phyloP scores from a whole-genome alignment of 176 grass and related monocot genomes.

The Ananas comosus region DNA sequence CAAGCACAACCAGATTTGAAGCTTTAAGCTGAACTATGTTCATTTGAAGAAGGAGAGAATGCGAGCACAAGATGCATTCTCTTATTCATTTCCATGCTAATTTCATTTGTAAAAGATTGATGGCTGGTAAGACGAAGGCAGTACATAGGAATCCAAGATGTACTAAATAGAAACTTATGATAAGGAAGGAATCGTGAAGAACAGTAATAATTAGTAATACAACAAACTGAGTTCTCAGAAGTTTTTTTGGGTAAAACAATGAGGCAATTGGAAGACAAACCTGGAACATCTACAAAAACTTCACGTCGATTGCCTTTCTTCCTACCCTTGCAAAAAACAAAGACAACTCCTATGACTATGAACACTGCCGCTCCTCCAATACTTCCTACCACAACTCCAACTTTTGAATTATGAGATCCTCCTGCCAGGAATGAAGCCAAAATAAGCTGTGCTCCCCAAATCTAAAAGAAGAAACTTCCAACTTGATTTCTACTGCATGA shows the following conservation, averaged over 20 bases:
- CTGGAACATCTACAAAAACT: slow-evolving; percentile 96
- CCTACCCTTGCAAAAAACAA: slow-evolving; percentile 64
- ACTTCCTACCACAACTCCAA: slow-evolving; percentile 63
- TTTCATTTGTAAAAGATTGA: not conserved
- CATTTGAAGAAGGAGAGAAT: too few species aligned
- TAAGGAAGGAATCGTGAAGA: not conserved
- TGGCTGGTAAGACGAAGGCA: not conserved
- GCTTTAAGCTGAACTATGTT: not conserved
- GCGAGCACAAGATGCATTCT: not conserved
- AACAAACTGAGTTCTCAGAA: not conserved
- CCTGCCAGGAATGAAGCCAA: slow-evolving; percentile 35
- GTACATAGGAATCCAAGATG: not conserved
- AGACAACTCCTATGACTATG: slow-evolving; percentile 46
- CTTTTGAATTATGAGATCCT: slow-evolving; percentile 47
- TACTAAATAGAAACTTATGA: not conserved
- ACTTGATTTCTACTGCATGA: too few species aligned
- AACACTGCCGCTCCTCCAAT: slow-evolving; percentile 60
- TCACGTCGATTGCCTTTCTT: slow-evolving; percentile 48
- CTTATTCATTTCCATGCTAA: not conserved
- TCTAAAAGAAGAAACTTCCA: not conserved
- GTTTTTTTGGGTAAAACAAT: slow-evolving; percentile 1
- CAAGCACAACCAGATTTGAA: not conserved
- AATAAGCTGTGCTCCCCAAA: not conserved
- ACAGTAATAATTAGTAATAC: not conserved
- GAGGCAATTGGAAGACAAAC: slow-evolving; percentile 24